Percentiles rank a stretch among this genome's conserved stretches.
Conservation (phyloP, 2,329 filamentous ascomycete species). For the Pyrenochaeta sp. region DNA sequence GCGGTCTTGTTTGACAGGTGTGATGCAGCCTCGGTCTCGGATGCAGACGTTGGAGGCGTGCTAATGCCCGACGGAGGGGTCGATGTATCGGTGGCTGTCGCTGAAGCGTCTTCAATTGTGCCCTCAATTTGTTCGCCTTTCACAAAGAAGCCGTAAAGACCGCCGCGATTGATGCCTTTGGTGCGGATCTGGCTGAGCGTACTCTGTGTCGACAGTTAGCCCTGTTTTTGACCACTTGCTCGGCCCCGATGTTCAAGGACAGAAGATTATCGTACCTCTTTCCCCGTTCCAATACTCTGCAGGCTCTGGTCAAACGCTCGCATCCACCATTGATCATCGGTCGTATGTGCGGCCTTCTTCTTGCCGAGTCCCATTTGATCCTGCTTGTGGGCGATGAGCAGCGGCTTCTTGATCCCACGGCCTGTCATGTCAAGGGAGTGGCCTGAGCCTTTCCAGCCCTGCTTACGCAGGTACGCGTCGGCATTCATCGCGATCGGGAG, state of each 20-base stretch:
- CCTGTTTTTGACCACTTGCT: neutral
- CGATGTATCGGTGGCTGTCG: slow-evolving; percentile 21
- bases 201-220: slow-evolving; percentile 60
- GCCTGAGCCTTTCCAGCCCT: slow-evolving; percentile 90
- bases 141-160: slow-evolving; percentile 85
- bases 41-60: slow-evolving; percentile 42
- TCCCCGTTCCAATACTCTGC: slow-evolving; percentile 64
- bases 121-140: slow-evolving; percentile 79
- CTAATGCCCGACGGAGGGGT: slow-evolving; percentile 24
- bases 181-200: slow-evolving; percentile 58
- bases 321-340: slow-evolving; percentile 94
- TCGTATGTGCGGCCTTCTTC: slow-evolving; percentile 64
- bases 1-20: slow-evolving; percentile 14
- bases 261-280: slow-evolving; percentile 27
- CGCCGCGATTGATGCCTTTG: slow-evolving; percentile 59
- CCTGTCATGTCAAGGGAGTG: slow-evolving; percentile 82
- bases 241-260: neutral
- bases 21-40: slow-evolving; percentile 25
- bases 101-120: slow-evolving; percentile 61
- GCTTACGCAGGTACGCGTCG: slow-evolving; percentile 79
- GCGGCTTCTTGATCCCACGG: slow-evolving; percentile 81
- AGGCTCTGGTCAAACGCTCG: slow-evolving; percentile 92
- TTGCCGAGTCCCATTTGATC: slow-evolving; percentile 84
- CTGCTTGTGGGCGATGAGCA: slow-evolving; percentile 83
- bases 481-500: slow-evolving; percentile 73